Evolutionary conservation across 345 rosid genomes (phyloP).

Genomic region (Aquilaria sinensis): DNA sequence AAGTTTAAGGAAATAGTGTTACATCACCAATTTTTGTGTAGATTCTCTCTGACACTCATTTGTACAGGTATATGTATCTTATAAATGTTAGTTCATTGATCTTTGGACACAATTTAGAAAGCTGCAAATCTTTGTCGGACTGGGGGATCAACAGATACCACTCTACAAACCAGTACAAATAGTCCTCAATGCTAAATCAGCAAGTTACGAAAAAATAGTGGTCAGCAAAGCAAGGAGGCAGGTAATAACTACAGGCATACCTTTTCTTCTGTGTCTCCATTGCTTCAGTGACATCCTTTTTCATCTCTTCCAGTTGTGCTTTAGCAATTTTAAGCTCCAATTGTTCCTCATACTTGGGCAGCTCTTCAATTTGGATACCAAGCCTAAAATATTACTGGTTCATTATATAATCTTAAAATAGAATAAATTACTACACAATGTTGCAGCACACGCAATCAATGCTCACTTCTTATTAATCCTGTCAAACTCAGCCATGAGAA

Average conservation of each 20-base stretch:
- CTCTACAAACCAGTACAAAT: not conserved
- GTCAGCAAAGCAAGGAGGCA: too few species aligned
- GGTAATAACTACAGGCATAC: conserved; percentile 23
- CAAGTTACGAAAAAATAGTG: not conserved
- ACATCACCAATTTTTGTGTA: too few species aligned
- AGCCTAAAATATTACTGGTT: conserved; percentile 36
- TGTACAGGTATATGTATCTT: too few species aligned
- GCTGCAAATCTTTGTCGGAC: too few species aligned
- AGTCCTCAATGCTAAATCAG: not conserved
- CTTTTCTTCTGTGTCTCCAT: conserved; percentile 95
- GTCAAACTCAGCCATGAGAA: conserved; percentile 83
- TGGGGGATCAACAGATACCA: too few species aligned
- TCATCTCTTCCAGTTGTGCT: conserved; percentile 82
- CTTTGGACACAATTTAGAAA: too few species aligned
- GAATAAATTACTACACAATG: not conserved
- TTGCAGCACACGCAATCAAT: conserved; percentile 1
- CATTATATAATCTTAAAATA: conserved; percentile 5
- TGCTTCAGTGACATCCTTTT: conserved; percentile 85
- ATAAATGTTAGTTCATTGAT: too few species aligned
- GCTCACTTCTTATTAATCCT: conserved; percentile 84
- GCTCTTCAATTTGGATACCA: conserved; percentile 78
- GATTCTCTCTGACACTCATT: too few species aligned
- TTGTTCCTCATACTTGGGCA: conserved; percentile 85
- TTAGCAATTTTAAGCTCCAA: conserved; percentile 78
- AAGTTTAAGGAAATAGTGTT: too few species aligned